Percentiles rank a stretch among this genome's conserved stretches.
These are phyloP conservation scores for Kazachstania psychrophila DNA, from an alignment of 805 yeast genomes.

Conservation along the genomic window DNA sequence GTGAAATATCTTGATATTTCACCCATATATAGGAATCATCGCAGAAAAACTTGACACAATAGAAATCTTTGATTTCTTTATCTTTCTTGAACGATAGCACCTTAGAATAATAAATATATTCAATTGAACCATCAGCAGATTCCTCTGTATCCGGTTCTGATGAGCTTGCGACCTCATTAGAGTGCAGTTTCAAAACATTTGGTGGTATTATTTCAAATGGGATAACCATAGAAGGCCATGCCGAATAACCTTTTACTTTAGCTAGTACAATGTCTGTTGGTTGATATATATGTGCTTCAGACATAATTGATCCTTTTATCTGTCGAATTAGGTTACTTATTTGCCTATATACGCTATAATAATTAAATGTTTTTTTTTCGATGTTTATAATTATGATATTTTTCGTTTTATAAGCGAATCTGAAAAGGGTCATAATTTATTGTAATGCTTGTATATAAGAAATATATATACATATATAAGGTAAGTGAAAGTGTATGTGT, in stretches of 20 bases:
- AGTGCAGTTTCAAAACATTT: constrained; percentile 33
- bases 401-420: no score
- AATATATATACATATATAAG: no score
- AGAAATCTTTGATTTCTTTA: constrained; percentile 10
- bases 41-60: constrained; percentile 29
- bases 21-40: constrained; percentile 31
- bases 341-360: no score
- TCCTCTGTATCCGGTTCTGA: constrained; percentile 9
- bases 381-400: no score
- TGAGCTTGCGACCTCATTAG: background rate
- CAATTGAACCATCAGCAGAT: constrained; percentile 7
- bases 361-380: no score
- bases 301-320: constrained; percentile 21
- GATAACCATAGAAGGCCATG: constrained; percentile 85
- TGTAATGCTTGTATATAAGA: no score
- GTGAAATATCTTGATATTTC: constrained; percentile 18
- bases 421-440: no score
- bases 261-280: constrained; percentile 59
- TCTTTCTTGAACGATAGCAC: constrained; percentile 21
- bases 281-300: constrained; percentile 11
- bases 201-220: constrained; percentile 53
- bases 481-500: no score
- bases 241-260: constrained; percentile 77
- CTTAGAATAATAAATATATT: constrained; percentile 20
- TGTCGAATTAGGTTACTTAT: no score